These are phyloP conservation scores for Penicillium paxilli DNA, from an alignment of 495 filamentous ascomycete species.

Conservation along the genomic window DNA sequence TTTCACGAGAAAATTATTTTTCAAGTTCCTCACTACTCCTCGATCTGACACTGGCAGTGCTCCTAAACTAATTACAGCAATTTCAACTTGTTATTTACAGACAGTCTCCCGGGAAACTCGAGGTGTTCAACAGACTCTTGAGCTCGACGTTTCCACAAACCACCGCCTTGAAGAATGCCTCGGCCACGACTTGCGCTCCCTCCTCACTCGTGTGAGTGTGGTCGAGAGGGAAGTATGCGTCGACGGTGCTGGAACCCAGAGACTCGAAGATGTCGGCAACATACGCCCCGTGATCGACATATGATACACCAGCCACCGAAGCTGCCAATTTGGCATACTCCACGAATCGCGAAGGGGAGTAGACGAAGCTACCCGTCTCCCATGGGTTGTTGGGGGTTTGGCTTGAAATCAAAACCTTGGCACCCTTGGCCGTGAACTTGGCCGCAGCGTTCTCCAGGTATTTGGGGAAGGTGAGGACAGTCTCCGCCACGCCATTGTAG, in stretches of 20 bases:
- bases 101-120: conserved; percentile 33
- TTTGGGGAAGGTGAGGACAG: conserved; percentile 56
- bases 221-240: conserved; percentile 58
- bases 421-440: conserved; percentile 56
- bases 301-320: conserved; percentile 42
- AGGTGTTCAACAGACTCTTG: conserved; percentile 32
- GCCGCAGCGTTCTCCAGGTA: conserved; percentile 58
- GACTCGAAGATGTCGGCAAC: conserved; percentile 51
- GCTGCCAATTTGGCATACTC: conserved; percentile 56
- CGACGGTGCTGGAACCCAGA: conserved; percentile 44
- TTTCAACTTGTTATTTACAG: too few relatives aligned
- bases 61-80: too few relatives aligned
- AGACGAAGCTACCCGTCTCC: conserved; percentile 52
- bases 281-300: conserved; percentile 63
- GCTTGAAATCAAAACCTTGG: conserved; percentile 59
- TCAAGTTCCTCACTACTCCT: too few relatives aligned
- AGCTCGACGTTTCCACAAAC: conserved; percentile 40
- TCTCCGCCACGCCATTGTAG: conserved; percentile 53
- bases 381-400: conserved; percentile 66
- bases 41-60: neutral
- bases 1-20: neutral
- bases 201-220: conserved; percentile 64
- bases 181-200: conserved; percentile 58
- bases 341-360: conserved; percentile 52
- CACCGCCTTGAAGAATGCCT: conserved; percentile 63